phyloP scores from a whole-genome alignment of 495 filamentous ascomycete genomes.

The Halenospora varia region DNA sequence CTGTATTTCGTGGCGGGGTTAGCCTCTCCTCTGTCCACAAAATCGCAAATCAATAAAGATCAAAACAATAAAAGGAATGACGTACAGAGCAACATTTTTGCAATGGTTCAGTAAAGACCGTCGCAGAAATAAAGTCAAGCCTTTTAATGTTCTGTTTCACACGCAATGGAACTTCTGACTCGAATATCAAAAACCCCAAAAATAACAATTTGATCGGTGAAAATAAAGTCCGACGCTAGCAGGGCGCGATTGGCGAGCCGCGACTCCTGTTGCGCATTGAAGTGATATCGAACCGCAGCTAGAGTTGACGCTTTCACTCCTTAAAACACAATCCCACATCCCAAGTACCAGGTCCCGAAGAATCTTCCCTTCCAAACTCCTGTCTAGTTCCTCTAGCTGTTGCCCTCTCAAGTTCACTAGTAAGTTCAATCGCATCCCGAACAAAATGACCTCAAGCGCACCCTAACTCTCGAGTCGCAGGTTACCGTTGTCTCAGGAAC shows the following conservation, averaged over 20 bases:
- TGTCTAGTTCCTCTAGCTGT: background rate
- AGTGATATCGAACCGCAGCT: background rate
- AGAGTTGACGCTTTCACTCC: background rate
- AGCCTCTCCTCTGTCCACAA: too few species aligned
- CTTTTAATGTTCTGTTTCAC: background rate
- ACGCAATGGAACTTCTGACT: background rate
- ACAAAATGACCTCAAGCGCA: background rate
- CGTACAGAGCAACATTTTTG: constrained; percentile 67
- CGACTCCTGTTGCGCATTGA: background rate
- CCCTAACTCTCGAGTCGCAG: background rate
- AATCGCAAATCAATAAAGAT: too few species aligned
- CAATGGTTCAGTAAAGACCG: background rate
- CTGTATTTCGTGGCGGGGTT: constrained; percentile 36
- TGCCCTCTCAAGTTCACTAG: too few species aligned
- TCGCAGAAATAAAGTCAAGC: background rate
- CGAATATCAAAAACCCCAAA: constrained; percentile 4
- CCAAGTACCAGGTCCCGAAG: too few species aligned
- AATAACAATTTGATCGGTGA: constrained; percentile 12
- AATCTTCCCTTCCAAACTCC: background rate
- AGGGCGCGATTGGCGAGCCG: background rate
- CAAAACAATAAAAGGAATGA: too few species aligned
- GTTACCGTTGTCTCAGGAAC: background rate
- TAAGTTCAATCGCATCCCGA: too few species aligned
- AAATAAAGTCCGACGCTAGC: constrained; percentile 8
- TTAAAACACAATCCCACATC: too few species aligned